Evolutionary conservation across 352 stramenopile genomes (phyloP).

Genomic region (Globisporangium ultimum): DNA sequence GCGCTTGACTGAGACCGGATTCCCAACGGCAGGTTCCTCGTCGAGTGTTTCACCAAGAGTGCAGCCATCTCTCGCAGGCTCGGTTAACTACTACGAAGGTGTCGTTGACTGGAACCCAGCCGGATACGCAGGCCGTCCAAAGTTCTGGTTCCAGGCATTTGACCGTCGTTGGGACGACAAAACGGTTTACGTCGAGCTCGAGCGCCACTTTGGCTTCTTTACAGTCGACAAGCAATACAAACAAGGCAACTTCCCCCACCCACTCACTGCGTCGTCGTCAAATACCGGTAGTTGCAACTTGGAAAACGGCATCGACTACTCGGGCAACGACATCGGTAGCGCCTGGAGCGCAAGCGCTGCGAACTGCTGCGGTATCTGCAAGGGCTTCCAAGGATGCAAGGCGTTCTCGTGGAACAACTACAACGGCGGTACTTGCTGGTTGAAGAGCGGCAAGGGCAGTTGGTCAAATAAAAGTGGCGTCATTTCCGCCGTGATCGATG

Average conservation of each 20-base stretch:
- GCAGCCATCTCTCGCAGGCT: slow-evolving; percentile 14
- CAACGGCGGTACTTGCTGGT: slow-evolving; percentile 51
- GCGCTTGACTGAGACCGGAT: slow-evolving; percentile 17
- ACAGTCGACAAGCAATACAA: slow-evolving; percentile 19
- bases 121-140: slow-evolving; percentile 10
- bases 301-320: slow-evolving; percentile 21
- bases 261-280: neutral
- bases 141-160: slow-evolving; percentile 41
- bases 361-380: slow-evolving; percentile 28
- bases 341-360: slow-evolving; percentile 8
- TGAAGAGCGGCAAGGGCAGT: slow-evolving; percentile 33
- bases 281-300: slow-evolving; percentile 17
- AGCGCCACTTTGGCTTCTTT: slow-evolving; percentile 33
- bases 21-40: slow-evolving; percentile 10
- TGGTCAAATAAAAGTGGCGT: neutral
- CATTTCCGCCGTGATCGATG: neutral
- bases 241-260: slow-evolving; percentile 15
- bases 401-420: slow-evolving; percentile 50
- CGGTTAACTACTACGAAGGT: slow-evolving; percentile 27
- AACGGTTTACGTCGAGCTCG: slow-evolving; percentile 11
- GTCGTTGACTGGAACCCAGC: slow-evolving; percentile 24
- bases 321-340: slow-evolving; percentile 22
- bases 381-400: slow-evolving; percentile 24
- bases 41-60: slow-evolving; percentile 14
- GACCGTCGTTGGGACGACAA: slow-evolving; percentile 26